Percentiles rank a stretch among this genome's conserved stretches.
phyloP scores from a whole-genome alignment of 208 protist genomes.

The Vickermania ingenoplastis region DNA sequence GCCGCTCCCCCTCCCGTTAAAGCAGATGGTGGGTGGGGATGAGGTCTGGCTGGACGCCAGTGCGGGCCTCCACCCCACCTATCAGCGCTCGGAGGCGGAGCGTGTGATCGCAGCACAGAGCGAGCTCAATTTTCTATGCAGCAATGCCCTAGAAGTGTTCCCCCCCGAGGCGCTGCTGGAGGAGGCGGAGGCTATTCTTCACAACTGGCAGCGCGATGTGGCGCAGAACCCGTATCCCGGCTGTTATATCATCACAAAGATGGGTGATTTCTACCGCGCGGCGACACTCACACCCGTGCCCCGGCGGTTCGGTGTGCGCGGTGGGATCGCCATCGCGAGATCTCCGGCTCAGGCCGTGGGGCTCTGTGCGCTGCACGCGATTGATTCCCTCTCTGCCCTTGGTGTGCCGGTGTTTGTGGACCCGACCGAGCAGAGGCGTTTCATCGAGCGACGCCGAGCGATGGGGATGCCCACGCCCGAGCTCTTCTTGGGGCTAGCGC shows the following conservation, averaged over 20 bases:
- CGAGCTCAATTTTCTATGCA: slow-evolving; percentile 29
- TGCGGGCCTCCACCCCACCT: neutral
- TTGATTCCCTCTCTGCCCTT: slow-evolving; percentile 55
- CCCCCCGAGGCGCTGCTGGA: slow-evolving; percentile 36
- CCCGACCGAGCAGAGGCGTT: slow-evolving; percentile 22
- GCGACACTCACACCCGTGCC: slow-evolving; percentile 64
- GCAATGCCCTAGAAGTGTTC: slow-evolving; percentile 53
- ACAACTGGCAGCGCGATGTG: slow-evolving; percentile 49
- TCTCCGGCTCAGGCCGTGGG: slow-evolving; percentile 46
- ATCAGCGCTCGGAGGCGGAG: slow-evolving; percentile 39
- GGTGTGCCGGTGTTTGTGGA: slow-evolving; percentile 31
- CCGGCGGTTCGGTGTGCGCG: slow-evolving; percentile 45
- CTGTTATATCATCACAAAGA: slow-evolving; percentile 60
- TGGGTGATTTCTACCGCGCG: slow-evolving; percentile 57
- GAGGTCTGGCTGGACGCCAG: slow-evolving; percentile 45
- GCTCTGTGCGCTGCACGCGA: slow-evolving; percentile 54
- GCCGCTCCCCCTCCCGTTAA: slow-evolving; percentile 64
- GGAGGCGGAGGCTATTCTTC: slow-evolving; percentile 36
- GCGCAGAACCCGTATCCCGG: slow-evolving; percentile 47
- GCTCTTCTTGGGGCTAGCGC: slow-evolving; percentile 16
- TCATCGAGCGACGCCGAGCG: slow-evolving; percentile 25
- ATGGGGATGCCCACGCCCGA: slow-evolving; percentile 23
- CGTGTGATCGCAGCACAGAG: slow-evolving; percentile 45
- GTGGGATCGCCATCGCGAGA: slow-evolving; percentile 44
- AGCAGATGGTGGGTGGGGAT: slow-evolving; percentile 58